These are phyloP conservation scores for Solanum neorickii DNA, from an alignment of 257 asterid species.

Conservation along the genomic window DNA sequence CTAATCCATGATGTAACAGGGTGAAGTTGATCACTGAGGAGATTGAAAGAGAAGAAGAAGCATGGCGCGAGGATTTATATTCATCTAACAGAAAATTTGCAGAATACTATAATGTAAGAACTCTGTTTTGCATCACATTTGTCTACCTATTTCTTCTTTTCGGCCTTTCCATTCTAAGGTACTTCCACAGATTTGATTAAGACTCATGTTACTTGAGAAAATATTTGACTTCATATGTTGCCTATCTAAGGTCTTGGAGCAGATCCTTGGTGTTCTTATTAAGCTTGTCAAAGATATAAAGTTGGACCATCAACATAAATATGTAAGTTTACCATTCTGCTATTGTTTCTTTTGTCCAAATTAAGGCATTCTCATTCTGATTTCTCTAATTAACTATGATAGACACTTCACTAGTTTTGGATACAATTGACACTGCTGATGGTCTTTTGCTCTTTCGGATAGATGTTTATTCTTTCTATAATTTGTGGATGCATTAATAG, in stretches of 20 bases:
- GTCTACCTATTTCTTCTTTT: neutral
- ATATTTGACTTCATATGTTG: conserved; percentile 12
- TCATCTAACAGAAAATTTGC: conserved; percentile 95
- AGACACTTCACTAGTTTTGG: neutral
- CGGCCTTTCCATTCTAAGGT: neutral
- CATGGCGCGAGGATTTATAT: conserved; percentile 87
- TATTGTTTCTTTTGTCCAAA: neutral
- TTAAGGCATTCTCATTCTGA: neutral
- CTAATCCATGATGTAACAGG: conserved; percentile 37
- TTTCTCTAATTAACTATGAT: neutral
- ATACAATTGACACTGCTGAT: neutral
- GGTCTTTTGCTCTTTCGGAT: neutral
- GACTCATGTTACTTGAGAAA: neutral
- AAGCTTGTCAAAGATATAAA: conserved; percentile 96
- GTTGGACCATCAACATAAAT: conserved; percentile 90
- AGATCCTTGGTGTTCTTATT: conserved; percentile 92
- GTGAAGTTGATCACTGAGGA: conserved; percentile 85
- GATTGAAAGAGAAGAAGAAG: conserved; percentile 93
- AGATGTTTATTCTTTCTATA: neutral
- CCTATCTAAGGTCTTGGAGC: conserved; percentile 79
- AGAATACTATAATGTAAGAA: conserved; percentile 72
- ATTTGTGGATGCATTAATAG: conserved; percentile 23
- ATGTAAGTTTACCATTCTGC: conserved; percentile 41
- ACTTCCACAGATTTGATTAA: neutral
- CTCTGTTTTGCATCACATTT: neutral